These are phyloP conservation scores for Coemansia sp. DNA, from an alignment of 192 early-diverging fungal genomes.

Conservation along the genomic window DNA sequence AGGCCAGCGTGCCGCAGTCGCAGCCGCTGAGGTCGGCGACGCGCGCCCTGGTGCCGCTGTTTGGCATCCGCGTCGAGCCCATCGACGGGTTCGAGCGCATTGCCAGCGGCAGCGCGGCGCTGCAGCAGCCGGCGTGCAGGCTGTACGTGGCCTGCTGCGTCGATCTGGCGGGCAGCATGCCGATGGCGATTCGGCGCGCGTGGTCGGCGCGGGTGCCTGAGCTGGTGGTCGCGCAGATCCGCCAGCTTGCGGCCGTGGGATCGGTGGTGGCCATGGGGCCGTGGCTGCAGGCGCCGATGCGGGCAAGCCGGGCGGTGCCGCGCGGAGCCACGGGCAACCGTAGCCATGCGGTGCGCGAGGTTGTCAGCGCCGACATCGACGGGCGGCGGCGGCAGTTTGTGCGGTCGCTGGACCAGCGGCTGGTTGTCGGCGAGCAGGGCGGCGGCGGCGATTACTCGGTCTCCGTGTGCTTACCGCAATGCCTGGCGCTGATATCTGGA, in stretches of 20 bases:
- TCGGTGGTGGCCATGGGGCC: no score
- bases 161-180: slow-evolving; percentile 38
- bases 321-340: not conserved
- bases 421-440: not conserved
- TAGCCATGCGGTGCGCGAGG: slow-evolving; percentile 16
- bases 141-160: slow-evolving; percentile 39
- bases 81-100: slow-evolving; percentile 48
- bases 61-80: slow-evolving; percentile 38
- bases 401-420: slow-evolving; percentile 12
- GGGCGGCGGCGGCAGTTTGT: slow-evolving; percentile 15
- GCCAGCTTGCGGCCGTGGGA: no score
- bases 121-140: slow-evolving; percentile 33
- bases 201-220: slow-evolving; percentile 25
- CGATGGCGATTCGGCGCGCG: slow-evolving; percentile 38
- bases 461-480: slow-evolving; percentile 36
- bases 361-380: slow-evolving; percentile 16
- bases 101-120: slow-evolving; percentile 2
- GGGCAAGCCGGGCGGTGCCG: slow-evolving; percentile 3
- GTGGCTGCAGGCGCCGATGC: slow-evolving; percentile 15
- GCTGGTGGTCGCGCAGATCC: slow-evolving; percentile 16
- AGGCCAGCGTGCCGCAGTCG: slow-evolving; percentile 49
- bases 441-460: slow-evolving; percentile 4
- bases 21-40: slow-evolving; percentile 34
- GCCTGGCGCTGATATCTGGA: no score
- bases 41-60: slow-evolving; percentile 29